Evolutionary conservation across 192 early-diverging fungal genomes (phyloP), one percentile per base, ranked within the genome.

Genomic region (Podila clonocystis): DNA sequence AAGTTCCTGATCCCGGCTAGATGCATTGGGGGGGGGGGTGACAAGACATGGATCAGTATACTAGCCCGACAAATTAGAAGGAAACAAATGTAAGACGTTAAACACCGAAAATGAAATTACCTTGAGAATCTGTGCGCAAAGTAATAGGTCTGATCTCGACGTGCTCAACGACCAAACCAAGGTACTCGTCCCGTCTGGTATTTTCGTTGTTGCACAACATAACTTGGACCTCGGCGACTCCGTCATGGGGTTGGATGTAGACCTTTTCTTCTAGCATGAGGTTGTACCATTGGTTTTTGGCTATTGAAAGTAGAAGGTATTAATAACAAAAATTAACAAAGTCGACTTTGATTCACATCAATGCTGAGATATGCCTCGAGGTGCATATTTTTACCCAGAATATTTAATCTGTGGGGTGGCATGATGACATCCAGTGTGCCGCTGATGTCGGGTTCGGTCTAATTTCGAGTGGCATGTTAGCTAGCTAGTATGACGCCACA

Each of bases 391-490:
- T 67, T 77, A 80, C 77, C 70, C 50, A 73, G 20, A 3, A 60
- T 30, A 30, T 33, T 80, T 52, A 80, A 11, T 22, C 41, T 64
- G 22, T 80, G 71, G 0, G 61, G 17, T 17, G 71, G 71, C 67
- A 80, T 61, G 24, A 69, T 72, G 41, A 73, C 66, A 61, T 80
- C 77, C 48, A 80, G 29, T 29, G 62, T 69, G 17, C 77, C 77
- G 63, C 70, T 80, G 24, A 72, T 61, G 60, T 80, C 77, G 5
- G 77, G 71, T 22, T 80, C 77, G 7, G 58, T 24, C 77, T 80
- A 67, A 11, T 9, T n/a, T 19, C 7, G 13, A 28, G 15, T 5
- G 15, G 22, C 4, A 58, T 12, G 57, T 22, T 24, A 17, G 0
- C 15, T 17, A 2, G 41, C 17, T 45, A 45, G 41, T 45, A 15